Base-by-base conservation (phyloP, 1,139 yeast species). In the Blastobotrys elegans region DNA sequence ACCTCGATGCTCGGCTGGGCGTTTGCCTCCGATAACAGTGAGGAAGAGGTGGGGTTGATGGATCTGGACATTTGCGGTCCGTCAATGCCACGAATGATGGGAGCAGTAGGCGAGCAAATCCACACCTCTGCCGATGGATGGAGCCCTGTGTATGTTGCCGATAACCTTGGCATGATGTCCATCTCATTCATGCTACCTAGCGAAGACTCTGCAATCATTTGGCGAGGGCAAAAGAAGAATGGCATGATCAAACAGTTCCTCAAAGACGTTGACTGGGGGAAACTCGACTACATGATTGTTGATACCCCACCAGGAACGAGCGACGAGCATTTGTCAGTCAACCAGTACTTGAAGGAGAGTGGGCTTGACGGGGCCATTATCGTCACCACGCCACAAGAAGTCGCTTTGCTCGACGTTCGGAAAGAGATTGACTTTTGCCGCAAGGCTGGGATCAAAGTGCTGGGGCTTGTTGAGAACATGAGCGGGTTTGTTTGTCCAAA, bases 221-320 rank as follows among this genome's bases (percentile, higher is more conserved):
- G 98, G 98, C 74, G 98, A 60, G 98, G 98, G 2, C 84, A 90
- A 11, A 94, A 92, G 70, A 94, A 94, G 69, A 89, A 87, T 59
- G 92, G 95, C 1, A 72, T 94, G 41, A 92, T 94, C 50, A 94
- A 94, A 61, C 96, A 89, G 68, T 94, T 94, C 61, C 72, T 94
- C 50, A 89, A 87, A 63, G 97, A 92, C 59, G 97, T 92, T 2
- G 88, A 88, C 59, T 94, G 99, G 99, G 96, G 96, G 1, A 82
- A 82, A 44, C 71, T 94, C 49, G 97, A 94, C 66, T 92, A 87
- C 61, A 71, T 94, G 57, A 77, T 94, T 14, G 86, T 94, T 4
- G 99, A 94, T 60, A 94, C 99, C 0, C 99, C 98, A 0, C 99
- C 99, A 0, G 98, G 99, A 0, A 92, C 99, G 0, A 84, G 96